Evolutionary conservation across 345 rosid genomes (phyloP), one percentile per base, ranked within the genome.

Genomic region (Populus pruinosa): DNA sequence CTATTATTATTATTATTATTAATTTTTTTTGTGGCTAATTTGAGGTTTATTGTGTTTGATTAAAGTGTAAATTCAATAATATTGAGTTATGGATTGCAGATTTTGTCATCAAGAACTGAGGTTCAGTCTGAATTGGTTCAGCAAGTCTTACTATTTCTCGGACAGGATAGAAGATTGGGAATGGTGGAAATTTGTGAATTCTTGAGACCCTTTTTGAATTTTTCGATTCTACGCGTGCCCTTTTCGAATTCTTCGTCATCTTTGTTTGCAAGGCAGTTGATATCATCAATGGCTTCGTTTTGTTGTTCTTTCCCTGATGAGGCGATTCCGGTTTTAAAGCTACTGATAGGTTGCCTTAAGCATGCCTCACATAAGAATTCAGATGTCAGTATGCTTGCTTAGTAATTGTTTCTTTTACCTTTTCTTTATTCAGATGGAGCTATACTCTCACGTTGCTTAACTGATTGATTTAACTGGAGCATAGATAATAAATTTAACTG

Each of bases 131-230:
- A 91, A 80, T 89, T 93, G 80, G 83, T 88, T 68, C 93, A 81
- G 44, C 94, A 95, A 87, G 84, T 95, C 39, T 76, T 90, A 80
- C 84, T 87, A 76, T 90, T 93, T 82, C 81, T 91, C 81, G 85
- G 82, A 35, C 88, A 86, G 78, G 83, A 71, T 70, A 85, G 83
- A 76, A 78, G 61, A 59, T 73, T 81, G 31, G 92, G 93, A 65
- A 89, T 90, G 89, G 87, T 62, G 67, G 81, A 87, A 83, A 90
- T 89, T 71, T 95, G 95, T 77, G 87, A 89, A 73, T 95, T 95
- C 86, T 79, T 94, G 83, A 89, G 91, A 82, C 93, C 94, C 29
- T 89, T 94, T 53, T 5, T 93, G 81, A 85, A 72, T 75, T 93
- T 86, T 81, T 79, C 90, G 1, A 75, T 93, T 73, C 80, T 93